phyloP scores from a whole-genome alignment of 257 asterid genomes.

The Nyctanthes arbortristis region DNA sequence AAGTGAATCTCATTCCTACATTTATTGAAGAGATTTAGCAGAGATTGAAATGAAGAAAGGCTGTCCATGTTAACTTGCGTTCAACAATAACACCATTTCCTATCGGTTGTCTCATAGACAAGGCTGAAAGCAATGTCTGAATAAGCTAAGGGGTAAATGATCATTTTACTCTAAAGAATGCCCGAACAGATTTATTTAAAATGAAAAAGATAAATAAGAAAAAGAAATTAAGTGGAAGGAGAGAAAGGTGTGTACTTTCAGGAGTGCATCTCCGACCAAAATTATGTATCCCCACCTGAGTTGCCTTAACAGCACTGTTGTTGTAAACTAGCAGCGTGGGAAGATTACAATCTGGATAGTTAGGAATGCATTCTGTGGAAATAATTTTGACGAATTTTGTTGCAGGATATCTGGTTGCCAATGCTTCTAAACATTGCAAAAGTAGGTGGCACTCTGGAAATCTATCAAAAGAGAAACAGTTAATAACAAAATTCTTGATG shows the following conservation, averaged over 20 bases:
- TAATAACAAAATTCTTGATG: not conserved
- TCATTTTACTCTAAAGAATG: too few species aligned
- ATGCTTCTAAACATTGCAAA: slow-evolving; percentile 73
- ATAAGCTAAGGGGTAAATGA: too few species aligned
- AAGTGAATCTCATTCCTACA: not conserved
- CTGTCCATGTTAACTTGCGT: too few species aligned
- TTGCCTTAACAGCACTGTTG: slow-evolving; percentile 80
- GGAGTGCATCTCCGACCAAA: slow-evolving; percentile 93
- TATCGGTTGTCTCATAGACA: too few species aligned
- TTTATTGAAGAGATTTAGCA: not conserved
- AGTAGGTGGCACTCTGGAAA: slow-evolving; percentile 73
- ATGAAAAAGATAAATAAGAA: too few species aligned
- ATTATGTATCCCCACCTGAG: slow-evolving; percentile 66
- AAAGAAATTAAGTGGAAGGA: slow-evolving; percentile 10
- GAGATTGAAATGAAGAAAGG: not conserved
- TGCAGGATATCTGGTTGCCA: slow-evolving; percentile 75
- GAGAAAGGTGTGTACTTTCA: slow-evolving; percentile 58
- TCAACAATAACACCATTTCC: too few species aligned
- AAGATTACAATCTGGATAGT: slow-evolving; percentile 85
- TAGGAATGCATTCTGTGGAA: slow-evolving; percentile 93
- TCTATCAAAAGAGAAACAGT: slow-evolving; percentile 30
- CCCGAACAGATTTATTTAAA: too few species aligned
- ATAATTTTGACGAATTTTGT: slow-evolving; percentile 88
- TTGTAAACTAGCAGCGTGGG: slow-evolving; percentile 87
- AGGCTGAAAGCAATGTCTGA: too few species aligned